These are phyloP conservation scores for Tieghemostelium lacteum DNA, from an alignment of 78 protist genomes.

Conservation along the genomic window DNA sequence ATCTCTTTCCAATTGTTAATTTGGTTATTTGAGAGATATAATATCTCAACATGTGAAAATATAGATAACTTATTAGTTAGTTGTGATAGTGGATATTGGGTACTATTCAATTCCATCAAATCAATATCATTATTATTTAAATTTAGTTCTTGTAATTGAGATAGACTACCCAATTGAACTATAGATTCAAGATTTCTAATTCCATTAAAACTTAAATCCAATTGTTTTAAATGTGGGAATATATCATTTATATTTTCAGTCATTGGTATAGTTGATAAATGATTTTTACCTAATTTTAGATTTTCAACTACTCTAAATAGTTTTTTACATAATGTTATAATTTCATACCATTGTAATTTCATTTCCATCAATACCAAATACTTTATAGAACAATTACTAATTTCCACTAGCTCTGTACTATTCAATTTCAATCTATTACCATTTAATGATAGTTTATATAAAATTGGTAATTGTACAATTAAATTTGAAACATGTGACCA, in stretches of 20 bases:
- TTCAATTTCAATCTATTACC: slow-evolving; percentile 24
- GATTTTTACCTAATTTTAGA: neutral
- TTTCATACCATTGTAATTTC: neutral
- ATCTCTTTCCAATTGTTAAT: neutral
- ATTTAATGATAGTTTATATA: slow-evolving; percentile 7
- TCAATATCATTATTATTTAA: slow-evolving; percentile 20
- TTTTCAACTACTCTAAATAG: neutral
- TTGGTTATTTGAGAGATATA: slow-evolving; percentile 34
- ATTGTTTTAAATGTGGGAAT: neutral
- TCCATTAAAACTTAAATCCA: slow-evolving; percentile 21
- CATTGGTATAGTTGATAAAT: neutral
- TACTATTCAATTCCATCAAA: neutral
- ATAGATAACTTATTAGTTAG: neutral
- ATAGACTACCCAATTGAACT: neutral
- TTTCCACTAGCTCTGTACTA: neutral
- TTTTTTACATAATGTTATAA: neutral
- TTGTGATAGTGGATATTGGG: neutral
- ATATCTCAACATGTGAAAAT: slow-evolving; percentile 7
- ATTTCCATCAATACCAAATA: neutral
- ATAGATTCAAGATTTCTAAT: neutral
- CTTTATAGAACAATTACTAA: neutral
- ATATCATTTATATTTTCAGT: neutral
- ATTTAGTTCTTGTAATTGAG: slow-evolving; percentile 18
- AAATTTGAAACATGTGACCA: slow-evolving; percentile 29
- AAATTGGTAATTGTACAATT: slow-evolving; percentile 7